Percentiles rank a stretch among this genome's conserved stretches.
These are phyloP conservation scores for Suillus occidentalis DNA, from an alignment of 768 basidiomycete genomes.

Conservation along the genomic window DNA sequence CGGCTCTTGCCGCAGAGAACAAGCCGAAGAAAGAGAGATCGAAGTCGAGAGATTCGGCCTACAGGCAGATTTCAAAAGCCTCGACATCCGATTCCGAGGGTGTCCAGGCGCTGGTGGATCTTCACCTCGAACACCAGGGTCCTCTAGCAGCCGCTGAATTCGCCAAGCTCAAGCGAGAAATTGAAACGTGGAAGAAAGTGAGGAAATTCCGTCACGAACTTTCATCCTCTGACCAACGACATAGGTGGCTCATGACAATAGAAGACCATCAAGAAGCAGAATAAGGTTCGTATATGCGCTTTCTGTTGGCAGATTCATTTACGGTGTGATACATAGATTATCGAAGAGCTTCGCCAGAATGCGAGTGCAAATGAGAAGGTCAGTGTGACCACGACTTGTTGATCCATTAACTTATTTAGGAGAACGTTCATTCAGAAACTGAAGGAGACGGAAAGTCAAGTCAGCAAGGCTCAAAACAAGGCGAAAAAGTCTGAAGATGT, in stretches of 20 bases:
- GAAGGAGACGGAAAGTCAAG: constrained; percentile 45
- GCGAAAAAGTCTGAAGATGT: constrained; percentile 60
- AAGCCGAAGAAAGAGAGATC: constrained; percentile 33
- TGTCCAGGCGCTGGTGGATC: constrained; percentile 14
- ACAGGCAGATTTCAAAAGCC: constrained; percentile 22
- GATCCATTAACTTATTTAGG: constrained; percentile 6
- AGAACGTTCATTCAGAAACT: constrained; percentile 33
- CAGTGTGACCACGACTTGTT: constrained; percentile 4
- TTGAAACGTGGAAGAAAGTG: constrained; percentile 54
- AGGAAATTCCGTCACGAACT: constrained; percentile 7
- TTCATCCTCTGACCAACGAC: constrained; percentile 9
- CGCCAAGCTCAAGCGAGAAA: constrained; percentile 55
- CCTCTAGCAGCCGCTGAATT: constrained; percentile 48
- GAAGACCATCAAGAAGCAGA: constrained; percentile 54
- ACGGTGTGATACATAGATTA: constrained; percentile 37
- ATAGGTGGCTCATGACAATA: constrained; percentile 43
- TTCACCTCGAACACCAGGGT: constrained; percentile 27
- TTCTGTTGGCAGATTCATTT: not conserved
- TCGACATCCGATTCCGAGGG: constrained; percentile 29
- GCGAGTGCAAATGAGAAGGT: constrained; percentile 41
- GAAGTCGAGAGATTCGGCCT: constrained; percentile 34
- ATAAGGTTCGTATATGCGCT: constrained; percentile 44
- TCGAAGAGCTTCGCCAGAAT: constrained; percentile 53
- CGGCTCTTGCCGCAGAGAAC: constrained; percentile 4
- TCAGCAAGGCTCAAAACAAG: constrained; percentile 46